Evolutionary conservation across 2,329 filamentous ascomycete genomes (phyloP).

Genomic region (Aureobasidium sp.): DNA sequence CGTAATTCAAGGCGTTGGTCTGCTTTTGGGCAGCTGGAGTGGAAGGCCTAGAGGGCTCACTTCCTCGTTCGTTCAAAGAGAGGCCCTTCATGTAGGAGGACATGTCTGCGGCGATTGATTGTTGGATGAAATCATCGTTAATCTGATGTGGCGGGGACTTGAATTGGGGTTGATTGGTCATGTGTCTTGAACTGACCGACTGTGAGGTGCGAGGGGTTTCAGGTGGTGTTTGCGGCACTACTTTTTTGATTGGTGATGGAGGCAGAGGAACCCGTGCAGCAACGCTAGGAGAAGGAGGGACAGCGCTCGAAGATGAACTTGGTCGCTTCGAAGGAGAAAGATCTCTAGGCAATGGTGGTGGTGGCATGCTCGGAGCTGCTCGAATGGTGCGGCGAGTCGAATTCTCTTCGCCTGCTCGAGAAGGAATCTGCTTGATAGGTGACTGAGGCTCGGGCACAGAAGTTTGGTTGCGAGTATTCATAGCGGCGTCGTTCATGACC

Average conservation of each 20-base stretch:
- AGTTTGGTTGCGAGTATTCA: slow-evolving; percentile 59
- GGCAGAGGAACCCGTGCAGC: slow-evolving; percentile 41
- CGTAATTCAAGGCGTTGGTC: background rate
- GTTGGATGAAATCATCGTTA: slow-evolving; percentile 43
- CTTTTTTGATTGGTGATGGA: slow-evolving; percentile 39
- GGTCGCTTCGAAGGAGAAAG: slow-evolving; percentile 39
- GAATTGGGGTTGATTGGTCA: slow-evolving; percentile 24
- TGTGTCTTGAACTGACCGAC: slow-evolving; percentile 25
- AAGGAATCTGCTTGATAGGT: slow-evolving; percentile 19
- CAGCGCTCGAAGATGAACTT: slow-evolving; percentile 25
- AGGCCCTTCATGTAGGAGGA: slow-evolving; percentile 34
- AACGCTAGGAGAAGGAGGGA: slow-evolving; percentile 32
- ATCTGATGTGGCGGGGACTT: slow-evolving; percentile 28
- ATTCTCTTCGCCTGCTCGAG: slow-evolving; percentile 16
- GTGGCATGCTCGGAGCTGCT: slow-evolving; percentile 24
- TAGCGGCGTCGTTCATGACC: slow-evolving; percentile 71
- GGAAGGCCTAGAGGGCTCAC: background rate
- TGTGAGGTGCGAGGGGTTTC: slow-evolving; percentile 26
- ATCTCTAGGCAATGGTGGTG: slow-evolving; percentile 32
- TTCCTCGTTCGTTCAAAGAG: slow-evolving; percentile 23
- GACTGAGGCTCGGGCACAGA: slow-evolving; percentile 20
- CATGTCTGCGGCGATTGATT: slow-evolving; percentile 40
- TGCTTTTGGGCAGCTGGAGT: slow-evolving; percentile 18
- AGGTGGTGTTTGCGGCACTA: slow-evolving; percentile 32
- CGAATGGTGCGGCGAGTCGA: slow-evolving; percentile 11